Conservation (phyloP, 495 filamentous ascomycete genomes). For the Penicillium robsamsonii region DNA sequence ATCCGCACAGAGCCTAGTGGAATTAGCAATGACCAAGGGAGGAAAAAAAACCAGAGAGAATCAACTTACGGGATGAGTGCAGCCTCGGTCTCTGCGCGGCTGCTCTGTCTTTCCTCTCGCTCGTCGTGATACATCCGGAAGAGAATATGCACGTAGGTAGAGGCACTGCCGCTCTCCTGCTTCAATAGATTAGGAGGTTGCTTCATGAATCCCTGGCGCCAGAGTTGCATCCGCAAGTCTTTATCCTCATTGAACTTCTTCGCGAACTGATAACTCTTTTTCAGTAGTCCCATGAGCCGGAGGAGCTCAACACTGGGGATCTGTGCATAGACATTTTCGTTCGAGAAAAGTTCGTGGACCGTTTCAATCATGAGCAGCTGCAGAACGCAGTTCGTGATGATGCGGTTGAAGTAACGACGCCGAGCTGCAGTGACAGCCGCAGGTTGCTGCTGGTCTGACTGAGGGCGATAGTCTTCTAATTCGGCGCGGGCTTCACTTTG, state of each 20-base stretch:
- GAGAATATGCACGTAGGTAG: constrained; percentile 90
- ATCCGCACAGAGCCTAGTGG: constrained; percentile 72
- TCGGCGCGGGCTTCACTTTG: constrained; percentile 44
- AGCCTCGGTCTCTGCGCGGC: constrained; percentile 75
- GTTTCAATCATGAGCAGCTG: constrained; percentile 99
- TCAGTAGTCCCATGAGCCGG: constrained; percentile 87
- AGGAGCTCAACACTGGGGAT: constrained; percentile 88
- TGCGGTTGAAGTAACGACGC: constrained; percentile 97
- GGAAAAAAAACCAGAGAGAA: background rate
- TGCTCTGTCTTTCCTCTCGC: constrained; percentile 73
- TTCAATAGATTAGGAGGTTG: constrained; percentile 98
- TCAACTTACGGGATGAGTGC: constrained; percentile 78
- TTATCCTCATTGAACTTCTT: constrained; percentile 97
- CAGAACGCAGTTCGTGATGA: constrained; percentile 97
- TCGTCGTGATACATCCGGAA: constrained; percentile 96
- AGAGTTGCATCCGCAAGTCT: constrained; percentile 88
- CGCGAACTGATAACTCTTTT: constrained; percentile 93
- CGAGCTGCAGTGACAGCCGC: constrained; percentile 88
- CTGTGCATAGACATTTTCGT: constrained; percentile 89
- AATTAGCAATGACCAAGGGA: constrained; percentile 12
- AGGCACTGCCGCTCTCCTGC: constrained; percentile 88
- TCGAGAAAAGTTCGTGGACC: constrained; percentile 96
- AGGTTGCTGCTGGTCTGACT: constrained; percentile 71
- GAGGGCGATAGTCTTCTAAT: constrained; percentile 87
- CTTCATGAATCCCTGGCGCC: constrained; percentile 99